Percentiles rank a stretch among this genome's conserved stretches.
Evolutionary conservation across 2,329 filamentous ascomycete species (phyloP).

Genomic region (Colletotrichum godetiae): DNA sequence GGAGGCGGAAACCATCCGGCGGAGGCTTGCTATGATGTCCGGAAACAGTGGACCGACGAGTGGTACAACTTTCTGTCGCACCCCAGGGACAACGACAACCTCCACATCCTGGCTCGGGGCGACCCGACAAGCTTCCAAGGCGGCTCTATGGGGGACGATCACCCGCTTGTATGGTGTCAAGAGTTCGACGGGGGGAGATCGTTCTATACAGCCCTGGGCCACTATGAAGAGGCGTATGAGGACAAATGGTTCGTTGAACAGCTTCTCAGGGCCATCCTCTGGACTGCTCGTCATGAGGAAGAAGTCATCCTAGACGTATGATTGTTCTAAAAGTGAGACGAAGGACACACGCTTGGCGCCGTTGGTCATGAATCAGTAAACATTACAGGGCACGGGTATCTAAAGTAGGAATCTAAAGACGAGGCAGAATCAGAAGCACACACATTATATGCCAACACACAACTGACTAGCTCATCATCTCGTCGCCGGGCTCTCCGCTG

Average conservation of each 20-base stretch:
- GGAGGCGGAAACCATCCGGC: constrained; percentile 22
- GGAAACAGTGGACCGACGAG: constrained; percentile 50
- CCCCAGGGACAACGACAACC: constrained; percentile 40
- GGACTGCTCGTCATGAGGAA: constrained; percentile 24
- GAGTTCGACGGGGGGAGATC: constrained; percentile 51
- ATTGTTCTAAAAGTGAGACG: background rate
- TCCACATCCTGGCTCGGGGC: constrained; percentile 49
- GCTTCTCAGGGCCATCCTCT: constrained; percentile 29
- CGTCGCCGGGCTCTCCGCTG: constrained; percentile 10
- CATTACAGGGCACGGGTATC: background rate
- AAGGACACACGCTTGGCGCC: background rate
- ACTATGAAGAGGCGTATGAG: constrained; percentile 53
- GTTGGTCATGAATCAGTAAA: background rate
- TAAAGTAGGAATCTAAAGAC: background rate
- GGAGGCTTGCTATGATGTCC: background rate
- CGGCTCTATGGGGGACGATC: constrained; percentile 48
- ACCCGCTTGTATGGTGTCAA: constrained; percentile 54
- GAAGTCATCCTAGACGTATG: background rate
- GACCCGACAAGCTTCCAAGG: constrained; percentile 50
- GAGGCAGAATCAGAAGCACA: background rate
- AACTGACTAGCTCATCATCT: constrained; percentile 22
- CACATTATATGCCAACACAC: background rate
- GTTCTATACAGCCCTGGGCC: constrained; percentile 55
- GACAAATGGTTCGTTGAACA: constrained; percentile 41
- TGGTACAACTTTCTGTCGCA: constrained; percentile 55